These are phyloP conservation scores for Cladochytrium tenue DNA, from an alignment of 371 early-diverging fungal species.

Conservation along the genomic window DNA sequence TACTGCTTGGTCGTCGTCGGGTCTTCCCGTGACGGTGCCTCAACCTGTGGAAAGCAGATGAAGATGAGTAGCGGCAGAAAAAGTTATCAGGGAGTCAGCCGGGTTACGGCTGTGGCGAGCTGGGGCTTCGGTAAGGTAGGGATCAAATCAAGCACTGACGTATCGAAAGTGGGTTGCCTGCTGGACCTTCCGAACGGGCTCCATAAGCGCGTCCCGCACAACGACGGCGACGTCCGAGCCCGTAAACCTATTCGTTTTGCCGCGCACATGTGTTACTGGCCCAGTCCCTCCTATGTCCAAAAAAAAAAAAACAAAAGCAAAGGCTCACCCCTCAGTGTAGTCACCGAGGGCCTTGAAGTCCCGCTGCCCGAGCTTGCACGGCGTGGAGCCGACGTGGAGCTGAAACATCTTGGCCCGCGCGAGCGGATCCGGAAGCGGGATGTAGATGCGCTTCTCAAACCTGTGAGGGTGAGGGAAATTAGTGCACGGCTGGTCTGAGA, in stretches of 20 bases:
- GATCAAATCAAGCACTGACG: slow-evolving; percentile 44
- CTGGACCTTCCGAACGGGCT: slow-evolving; percentile 94
- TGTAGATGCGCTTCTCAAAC: slow-evolving; percentile 96
- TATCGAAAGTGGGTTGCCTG: slow-evolving; percentile 92
- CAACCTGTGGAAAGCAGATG: slow-evolving; percentile 33
- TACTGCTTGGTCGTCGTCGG: slow-evolving; percentile 52
- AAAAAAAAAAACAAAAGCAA: background rate
- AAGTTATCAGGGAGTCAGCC: too few species aligned
- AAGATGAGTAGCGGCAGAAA: too few species aligned
- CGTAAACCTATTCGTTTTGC: slow-evolving; percentile 70
- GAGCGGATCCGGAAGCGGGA: slow-evolving; percentile 86
- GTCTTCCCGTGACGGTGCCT: slow-evolving; percentile 68
- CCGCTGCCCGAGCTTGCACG: slow-evolving; percentile 68
- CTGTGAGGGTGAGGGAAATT: slow-evolving; percentile 42
- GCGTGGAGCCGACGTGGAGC: slow-evolving; percentile 86
- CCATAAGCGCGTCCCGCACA: slow-evolving; percentile 95
- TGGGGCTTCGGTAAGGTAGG: background rate
- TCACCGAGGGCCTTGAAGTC: slow-evolving; percentile 79
- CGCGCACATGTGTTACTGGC: too few species aligned
- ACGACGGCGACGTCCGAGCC: slow-evolving; percentile 93
- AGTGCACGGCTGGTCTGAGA: too few species aligned
- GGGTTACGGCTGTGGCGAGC: too few species aligned
- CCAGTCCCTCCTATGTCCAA: too few species aligned
- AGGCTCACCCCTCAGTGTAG: slow-evolving; percentile 74
- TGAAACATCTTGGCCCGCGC: slow-evolving; percentile 91